Evolutionary conservation across 202 grass and related monocot species (phyloP), one percentile per base, ranked within the genome.

Genomic region (Sporobolus alterniflorus): DNA sequence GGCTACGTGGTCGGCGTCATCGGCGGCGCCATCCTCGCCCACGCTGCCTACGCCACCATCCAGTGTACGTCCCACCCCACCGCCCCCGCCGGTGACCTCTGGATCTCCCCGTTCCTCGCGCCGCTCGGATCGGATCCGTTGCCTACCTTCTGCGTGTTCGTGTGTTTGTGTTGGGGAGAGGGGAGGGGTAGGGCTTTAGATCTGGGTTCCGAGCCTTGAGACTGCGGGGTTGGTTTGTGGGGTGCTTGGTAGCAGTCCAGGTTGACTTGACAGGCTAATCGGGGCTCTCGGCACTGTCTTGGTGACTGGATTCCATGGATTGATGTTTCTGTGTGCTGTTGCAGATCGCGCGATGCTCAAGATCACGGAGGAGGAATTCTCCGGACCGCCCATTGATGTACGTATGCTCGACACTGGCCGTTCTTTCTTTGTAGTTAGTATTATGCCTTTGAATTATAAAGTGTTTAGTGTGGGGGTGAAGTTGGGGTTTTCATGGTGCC

Each of bases 361-460:
- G 91, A 99, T 99, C 85, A 92, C 90, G 71, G 91, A 96, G 64
- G 91, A 99, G 86, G 91, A 94, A 59, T 99, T 96, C 91, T 83
- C 89, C 12, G 39, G 78, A 12, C 91, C 93, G 22, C 93, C 96
- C 29, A 71, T 78, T 67, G 91, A 96, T 85, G 96, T 99, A 90
- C 32, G 83, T 87, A 86, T 70, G 64, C 72, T 51, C n/a, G 21
- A 30, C 49, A n/a, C 73, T 30, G 2, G 28, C 47, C 70, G 17
- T 64, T 15, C 15, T 29, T 51, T 66, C 3, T 59, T 62, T 39
- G 71, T 26, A 43, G 28, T 31, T 86, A 3, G n/a, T n/a, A n/a
- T n/a, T n/a, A n/a, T n/a, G n/a, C n/a, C n/a, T n/a, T n/a, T n/a
- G n/a, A n/a, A n/a, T n/a, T n/a, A n/a, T n/a, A n/a, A n/a, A n/a